Evolutionary conservation across 2,329 filamentous ascomycete genomes (phyloP).

Genomic region (Rhexocercosporidium sp.): DNA sequence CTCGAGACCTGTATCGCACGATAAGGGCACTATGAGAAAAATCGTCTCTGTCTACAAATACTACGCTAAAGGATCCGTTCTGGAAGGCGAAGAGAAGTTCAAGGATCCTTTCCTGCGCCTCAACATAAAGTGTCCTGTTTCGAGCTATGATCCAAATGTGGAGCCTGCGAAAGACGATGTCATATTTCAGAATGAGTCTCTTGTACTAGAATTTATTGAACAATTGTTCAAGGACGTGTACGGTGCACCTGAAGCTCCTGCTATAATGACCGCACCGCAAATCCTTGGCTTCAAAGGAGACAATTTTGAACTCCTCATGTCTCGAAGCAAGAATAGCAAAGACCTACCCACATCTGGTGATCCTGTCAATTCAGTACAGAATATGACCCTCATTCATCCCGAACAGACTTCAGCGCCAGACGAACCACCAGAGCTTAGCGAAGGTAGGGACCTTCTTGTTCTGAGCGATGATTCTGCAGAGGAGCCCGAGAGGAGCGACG

Average conservation of each 20-base stretch:
- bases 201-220: constrained; percentile 46
- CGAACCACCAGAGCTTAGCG: neutral
- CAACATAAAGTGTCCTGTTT: constrained; percentile 63
- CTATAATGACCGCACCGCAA: neutral
- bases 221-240: constrained; percentile 38
- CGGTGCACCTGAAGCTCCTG: constrained; percentile 24
- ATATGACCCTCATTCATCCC: neutral
- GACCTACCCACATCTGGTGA: neutral
- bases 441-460: neutral
- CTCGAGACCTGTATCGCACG: constrained; percentile 63
- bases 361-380: neutral
- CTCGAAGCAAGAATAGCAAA: constrained; percentile 18
- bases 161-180: constrained; percentile 76
- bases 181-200: constrained; percentile 63
- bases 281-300: constrained; percentile 12
- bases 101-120: constrained; percentile 67
- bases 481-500: neutral
- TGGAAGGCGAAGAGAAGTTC: constrained; percentile 36
- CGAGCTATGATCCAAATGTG: constrained; percentile 74
- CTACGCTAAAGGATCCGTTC: constrained; percentile 47
- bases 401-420: neutral
- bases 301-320: constrained; percentile 36
- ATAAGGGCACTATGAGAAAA: constrained; percentile 63
- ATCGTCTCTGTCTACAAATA: constrained; percentile 59
- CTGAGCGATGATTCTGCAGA: neutral